A percentile compares a stretch with the other conserved stretches of the same genome.
phyloP scores from a whole-genome alignment of 306 rosid species.

The Lablab purpureus region DNA sequence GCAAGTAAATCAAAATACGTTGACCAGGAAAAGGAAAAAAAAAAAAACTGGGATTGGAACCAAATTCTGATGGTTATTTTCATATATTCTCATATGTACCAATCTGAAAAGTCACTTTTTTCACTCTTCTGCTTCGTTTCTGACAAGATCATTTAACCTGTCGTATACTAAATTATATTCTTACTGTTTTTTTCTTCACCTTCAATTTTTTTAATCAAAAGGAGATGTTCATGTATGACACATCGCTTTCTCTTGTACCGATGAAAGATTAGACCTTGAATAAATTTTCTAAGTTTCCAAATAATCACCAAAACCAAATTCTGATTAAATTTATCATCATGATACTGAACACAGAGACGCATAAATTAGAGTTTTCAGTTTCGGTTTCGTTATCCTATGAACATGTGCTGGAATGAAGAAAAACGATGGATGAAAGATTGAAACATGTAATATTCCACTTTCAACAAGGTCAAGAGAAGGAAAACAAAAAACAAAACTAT shows the following conservation, averaged over 20 bases:
- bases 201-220: not conserved
- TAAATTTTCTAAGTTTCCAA: not conserved
- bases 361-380: not conserved
- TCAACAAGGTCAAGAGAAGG: not conserved
- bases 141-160: not conserved
- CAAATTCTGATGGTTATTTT: not conserved
- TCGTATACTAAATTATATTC: not conserved
- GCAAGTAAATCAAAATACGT: constrained; percentile 1
- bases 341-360: not conserved
- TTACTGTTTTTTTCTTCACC: not conserved
- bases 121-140: constrained; percentile 21
- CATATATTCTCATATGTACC: constrained; percentile 1
- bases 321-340: not conserved
- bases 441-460: not conserved
- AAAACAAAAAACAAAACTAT: not conserved
- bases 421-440: not conserved
- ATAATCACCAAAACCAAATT: not conserved
- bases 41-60: not conserved
- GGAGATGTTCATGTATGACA: not conserved
- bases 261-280: not conserved
- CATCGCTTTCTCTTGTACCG: not conserved
- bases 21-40: not conserved
- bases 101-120: constrained; percentile 26
- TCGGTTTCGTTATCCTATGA: too few relatives aligned
- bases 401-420: not conserved